Base-by-base conservation (phyloP, 192 early-diverging fungal genomes). In the Coemansia sp. region DNA sequence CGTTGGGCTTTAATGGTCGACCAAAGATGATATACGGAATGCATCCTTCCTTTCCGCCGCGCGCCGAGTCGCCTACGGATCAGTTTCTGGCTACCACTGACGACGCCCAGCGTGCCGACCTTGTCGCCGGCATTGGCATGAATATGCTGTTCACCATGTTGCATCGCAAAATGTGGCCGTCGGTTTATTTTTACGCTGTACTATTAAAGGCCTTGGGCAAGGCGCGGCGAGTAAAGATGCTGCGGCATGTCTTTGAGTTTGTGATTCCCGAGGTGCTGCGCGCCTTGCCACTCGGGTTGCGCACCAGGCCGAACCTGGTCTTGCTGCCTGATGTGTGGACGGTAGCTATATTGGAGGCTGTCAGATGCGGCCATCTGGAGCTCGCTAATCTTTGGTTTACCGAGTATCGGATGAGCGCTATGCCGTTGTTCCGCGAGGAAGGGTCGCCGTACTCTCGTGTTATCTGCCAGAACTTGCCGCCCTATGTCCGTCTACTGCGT, bases 391-490 rank as follows among this genome's bases (percentile, higher is more conserved):
- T 68, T 50, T 82, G 79, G 79, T 74, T 82, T 17, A 76, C 64
- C 28, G 74, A 76, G 62, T 82, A 82, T 61, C 79, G 79, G 11
- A 82, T 82, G 79, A 76, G 74, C 49, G 74, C 74, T 5, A 82
- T 82, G 79, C 68, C 79, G 6, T 19, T 76, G 17, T 76, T 82
- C 68, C 79, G 79, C 47, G 74, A 76, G 17, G 68, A 68, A 23
- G 63, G 71, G 35, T 82, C 79, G 40, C 65, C 74, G 13, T 82
- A 71, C 57, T 76, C 74, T 8, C 67, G 79, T 3, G 52, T 76
- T 19, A 44, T 62, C 8, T 60, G 44, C 49, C 32, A 58, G 21
- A 26, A 28, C n/a, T 33, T 62, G 38, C 67, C 74, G 6, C 44
- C 67, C 11, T 73, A 74, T 37, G 58, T 65, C 14, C 65, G 74